Evolutionary conservation across 805 yeast genomes (phyloP), one percentile per base, ranked within the genome.

Genomic region (Saccharomycopsis selenospora): DNA sequence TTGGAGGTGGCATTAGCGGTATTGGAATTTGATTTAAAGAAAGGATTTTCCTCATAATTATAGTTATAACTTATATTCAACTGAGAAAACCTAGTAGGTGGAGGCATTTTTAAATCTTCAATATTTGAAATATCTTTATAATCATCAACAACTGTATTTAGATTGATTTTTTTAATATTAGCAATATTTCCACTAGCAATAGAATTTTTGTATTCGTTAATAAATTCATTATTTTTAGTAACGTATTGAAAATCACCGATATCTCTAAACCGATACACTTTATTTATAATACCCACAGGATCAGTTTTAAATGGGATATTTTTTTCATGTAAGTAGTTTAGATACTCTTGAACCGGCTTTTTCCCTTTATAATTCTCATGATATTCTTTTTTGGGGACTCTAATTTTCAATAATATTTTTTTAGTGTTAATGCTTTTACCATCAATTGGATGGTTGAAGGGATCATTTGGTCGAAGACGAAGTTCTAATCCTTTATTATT

Each of bases 231-330:
- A 56, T 76, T 73, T 44, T 73, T 74, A 10, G 88, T 76, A 27
- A 76, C 68, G 54, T 77, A 75, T 62, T 93, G 98, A 62, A 88
- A 91, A 64, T 90, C 98, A 0, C 91, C 81, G 73, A 89, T 77
- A 55, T 85, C 87, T 56, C 96, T 75, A 62, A 91, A 91, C 54
- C 84, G 75, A 59, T 80, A 82, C 14, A 82, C 82, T 50, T 78
- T 74, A 56, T 79, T 78, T 17, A 88, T 70, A 17, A 87, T 73
- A 0, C 82, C 89, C 3, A 76, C 72, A 0, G 95, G 91, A 41
- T 71, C 70, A 2, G 76, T 71, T 22, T 64, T 65, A 45, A 73
- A 70, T 3, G 66, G 56, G 10, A 63, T 58, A n/a, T 42, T 40
- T 20, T 43, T 36, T 22, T 46, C 45, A 14, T 30, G n/a, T 18